Evolutionary conservation across 805 yeast genomes (phyloP).

Genomic region (Ogataea minuta): DNA sequence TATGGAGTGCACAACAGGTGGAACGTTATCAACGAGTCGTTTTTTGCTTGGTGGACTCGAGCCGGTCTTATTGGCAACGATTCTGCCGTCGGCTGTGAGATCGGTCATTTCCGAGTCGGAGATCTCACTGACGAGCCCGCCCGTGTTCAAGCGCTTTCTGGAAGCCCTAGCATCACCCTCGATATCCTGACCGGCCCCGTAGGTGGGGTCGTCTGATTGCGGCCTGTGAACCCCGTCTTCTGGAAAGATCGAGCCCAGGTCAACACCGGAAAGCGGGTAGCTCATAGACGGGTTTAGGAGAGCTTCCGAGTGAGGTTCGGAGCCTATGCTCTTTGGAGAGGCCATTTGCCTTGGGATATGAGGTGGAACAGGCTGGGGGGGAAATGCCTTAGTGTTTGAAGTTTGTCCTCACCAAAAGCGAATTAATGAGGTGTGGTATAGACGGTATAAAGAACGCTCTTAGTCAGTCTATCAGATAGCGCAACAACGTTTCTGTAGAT

Average conservation of each 20-base stretch:
- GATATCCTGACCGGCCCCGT: slow-evolving; percentile 1
- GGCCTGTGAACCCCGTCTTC: not conserved
- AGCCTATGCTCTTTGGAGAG: not conserved
- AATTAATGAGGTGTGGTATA: too few relatives aligned
- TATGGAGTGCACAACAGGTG: slow-evolving; percentile 2
- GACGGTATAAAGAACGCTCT: too few relatives aligned
- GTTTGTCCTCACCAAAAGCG: too few relatives aligned
- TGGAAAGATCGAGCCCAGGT: slow-evolving; percentile 17
- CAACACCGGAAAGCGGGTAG: slow-evolving; percentile 13
- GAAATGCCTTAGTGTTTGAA: slow-evolving; percentile 4
- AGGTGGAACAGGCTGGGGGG: not conserved
- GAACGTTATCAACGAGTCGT: slow-evolving; percentile 18
- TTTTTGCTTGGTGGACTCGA: slow-evolving; percentile 23
- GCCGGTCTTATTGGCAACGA: slow-evolving; percentile 13
- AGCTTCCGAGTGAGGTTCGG: not conserved
- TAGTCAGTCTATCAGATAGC: too few relatives aligned
- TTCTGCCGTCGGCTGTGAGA: slow-evolving; percentile 13
- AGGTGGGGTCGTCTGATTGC: not conserved
- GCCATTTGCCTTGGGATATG: not conserved
- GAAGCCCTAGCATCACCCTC: slow-evolving; percentile 10
- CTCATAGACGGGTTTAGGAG: slow-evolving; percentile 3
- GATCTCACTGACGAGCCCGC: slow-evolving; percentile 8
- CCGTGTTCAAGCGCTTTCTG: slow-evolving; percentile 20
- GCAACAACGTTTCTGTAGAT: not conserved
- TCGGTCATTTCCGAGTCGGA: slow-evolving; percentile 24